These are phyloP conservation scores for Adansonia rubrostipa DNA, from an alignment of 441 rosid species.

Conservation along the genomic window DNA sequence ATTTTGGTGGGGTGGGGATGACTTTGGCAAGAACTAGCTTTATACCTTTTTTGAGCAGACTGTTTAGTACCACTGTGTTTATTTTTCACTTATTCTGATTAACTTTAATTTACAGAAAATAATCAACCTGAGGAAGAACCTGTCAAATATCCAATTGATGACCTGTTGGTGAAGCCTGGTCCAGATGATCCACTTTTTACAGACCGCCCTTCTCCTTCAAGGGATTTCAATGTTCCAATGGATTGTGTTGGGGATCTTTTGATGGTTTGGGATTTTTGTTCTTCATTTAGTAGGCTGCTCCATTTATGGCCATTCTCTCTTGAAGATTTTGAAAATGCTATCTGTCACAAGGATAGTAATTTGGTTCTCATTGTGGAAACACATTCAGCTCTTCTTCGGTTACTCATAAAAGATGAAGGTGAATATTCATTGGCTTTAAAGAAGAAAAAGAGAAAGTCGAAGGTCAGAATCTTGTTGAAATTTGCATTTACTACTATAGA, in stretches of 20 bases:
- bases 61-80: not conserved
- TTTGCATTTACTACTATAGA: constrained; percentile 6
- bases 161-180: constrained; percentile 73
- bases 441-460: constrained; percentile 65
- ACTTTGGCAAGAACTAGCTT: not conserved
- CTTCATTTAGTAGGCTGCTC: constrained; percentile 75
- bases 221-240: constrained; percentile 77
- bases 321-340: constrained; percentile 90
- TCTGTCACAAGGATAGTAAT: constrained; percentile 83
- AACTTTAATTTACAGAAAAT: constrained; percentile 54
- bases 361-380: constrained; percentile 75
- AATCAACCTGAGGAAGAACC: constrained; percentile 44
- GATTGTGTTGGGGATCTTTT: constrained; percentile 86
- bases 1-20: not conserved
- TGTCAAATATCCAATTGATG: constrained; percentile 91
- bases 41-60: not conserved
- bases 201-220: constrained; percentile 75
- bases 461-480: constrained; percentile 48
- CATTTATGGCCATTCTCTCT: constrained; percentile 79
- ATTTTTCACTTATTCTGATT: constrained; percentile 2
- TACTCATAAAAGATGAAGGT: constrained; percentile 61
- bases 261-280: constrained; percentile 97
- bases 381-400: constrained; percentile 79
- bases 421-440: constrained; percentile 47
- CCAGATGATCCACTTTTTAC: constrained; percentile 73